A percentile compares a stretch with the other conserved stretches of the same genome.
phyloP scores from a whole-genome alignment of 2,329 filamentous ascomycete species.

The Stagonosporopsis rhizophila region DNA sequence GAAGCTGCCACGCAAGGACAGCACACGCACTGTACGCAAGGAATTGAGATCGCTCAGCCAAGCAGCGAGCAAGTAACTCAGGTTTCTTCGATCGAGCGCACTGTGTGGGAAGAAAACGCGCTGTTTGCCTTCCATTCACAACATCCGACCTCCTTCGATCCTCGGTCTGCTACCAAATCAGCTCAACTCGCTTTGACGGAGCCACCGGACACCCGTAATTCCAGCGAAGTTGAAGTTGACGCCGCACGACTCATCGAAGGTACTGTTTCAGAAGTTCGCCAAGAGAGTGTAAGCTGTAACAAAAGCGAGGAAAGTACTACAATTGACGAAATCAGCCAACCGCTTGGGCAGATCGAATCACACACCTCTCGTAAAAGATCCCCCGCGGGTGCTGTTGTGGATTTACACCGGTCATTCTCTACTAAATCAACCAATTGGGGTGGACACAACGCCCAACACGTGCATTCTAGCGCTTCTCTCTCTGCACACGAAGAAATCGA shows the following conservation, averaged over 20 bases:
- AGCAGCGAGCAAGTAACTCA: background rate
- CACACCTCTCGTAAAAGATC: background rate
- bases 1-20: background rate
- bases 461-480: slow-evolving; percentile 21
- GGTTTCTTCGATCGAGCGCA: slow-evolving; percentile 14
- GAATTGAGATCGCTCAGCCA: background rate
- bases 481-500: slow-evolving; percentile 31
- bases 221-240: background rate
- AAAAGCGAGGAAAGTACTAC: slow-evolving; percentile 15
- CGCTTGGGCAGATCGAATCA: background rate
- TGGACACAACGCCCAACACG: slow-evolving; percentile 38
- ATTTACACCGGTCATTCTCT: slow-evolving; percentile 4
- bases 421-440: slow-evolving; percentile 13
- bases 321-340: slow-evolving; percentile 13
- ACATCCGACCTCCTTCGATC: slow-evolving; percentile 5
- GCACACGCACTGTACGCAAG: background rate
- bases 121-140: slow-evolving; percentile 25
- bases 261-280: background rate
- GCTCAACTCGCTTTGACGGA: background rate
- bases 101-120: slow-evolving; percentile 16
- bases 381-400: background rate
- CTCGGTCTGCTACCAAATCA: background rate
- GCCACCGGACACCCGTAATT: background rate
- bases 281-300: background rate
- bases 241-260: background rate